Evolutionary conservation across 306 rosid species (phyloP), one percentile per base, ranked within the genome.

Genomic region (Rosa lucieae): DNA sequence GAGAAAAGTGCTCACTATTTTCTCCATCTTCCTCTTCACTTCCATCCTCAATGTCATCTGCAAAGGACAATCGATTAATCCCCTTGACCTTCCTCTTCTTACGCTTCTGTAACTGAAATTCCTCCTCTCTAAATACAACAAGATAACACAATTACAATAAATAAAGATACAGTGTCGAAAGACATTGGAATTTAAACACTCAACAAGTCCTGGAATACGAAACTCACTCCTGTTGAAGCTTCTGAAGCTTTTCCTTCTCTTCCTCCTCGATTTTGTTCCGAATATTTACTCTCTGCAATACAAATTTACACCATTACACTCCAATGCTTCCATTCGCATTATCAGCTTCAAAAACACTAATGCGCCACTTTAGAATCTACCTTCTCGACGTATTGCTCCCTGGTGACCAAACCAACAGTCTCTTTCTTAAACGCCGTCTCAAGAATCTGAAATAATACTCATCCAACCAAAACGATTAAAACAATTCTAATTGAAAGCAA

Each of bases 391-490:
- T 95, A 95, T 77, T 95, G 86, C 80, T 93, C 99, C 74, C 99
- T 82, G 29, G 99, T 93, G 77, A 95, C 99, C 73, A 95, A 81
- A 75, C 99, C 99, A 44, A 95, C 98, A 13, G 98, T 93, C 85
- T 95, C 99, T 78, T 93, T 95, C 92, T 95, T 95, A 77, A 95
- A 95, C 7, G 99, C 99, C 12, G 96, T 91, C 90, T 95, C 99
- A 4, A 95, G 94, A 88, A 93, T 89, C 99, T 95, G 94, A 84
- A 78, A 82, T 26, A 78, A 82, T 26, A 15, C 32, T 48, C 70
- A 73, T 51, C 47, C 51, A 59, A 15, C 17, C 21, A 63, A 51
- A 62, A 13, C 2, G n/a, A 35, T 37, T 53, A 10, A 29, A 9
- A 35, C 11, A 63, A 67, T 15, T 17, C 2, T 12, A 59, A 26